phyloP scores from a whole-genome alignment of 208 protist genomes.

The Wallacemonas sp. region DNA sequence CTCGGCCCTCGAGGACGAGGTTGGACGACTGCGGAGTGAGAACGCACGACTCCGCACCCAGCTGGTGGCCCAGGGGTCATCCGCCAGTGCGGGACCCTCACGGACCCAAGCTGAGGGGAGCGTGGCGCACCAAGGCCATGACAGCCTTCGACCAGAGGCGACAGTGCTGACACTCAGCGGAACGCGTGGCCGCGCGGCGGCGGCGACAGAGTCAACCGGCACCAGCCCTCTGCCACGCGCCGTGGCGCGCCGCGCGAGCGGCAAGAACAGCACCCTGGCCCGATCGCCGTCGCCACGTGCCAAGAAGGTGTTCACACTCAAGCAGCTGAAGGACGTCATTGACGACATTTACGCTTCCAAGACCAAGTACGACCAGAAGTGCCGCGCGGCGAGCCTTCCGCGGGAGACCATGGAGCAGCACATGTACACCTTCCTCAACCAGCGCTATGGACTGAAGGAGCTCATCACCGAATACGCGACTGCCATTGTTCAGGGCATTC shows the following conservation, averaged over 20 bases:
- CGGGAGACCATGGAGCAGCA: slow-evolving; percentile 93
- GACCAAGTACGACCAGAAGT: slow-evolving; percentile 86
- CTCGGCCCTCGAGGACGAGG: slow-evolving; percentile 16
- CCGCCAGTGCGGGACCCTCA: background rate
- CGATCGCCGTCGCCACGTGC: slow-evolving; percentile 2
- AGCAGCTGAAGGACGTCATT: slow-evolving; percentile 81
- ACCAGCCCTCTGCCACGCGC: background rate
- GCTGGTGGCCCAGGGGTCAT: background rate
- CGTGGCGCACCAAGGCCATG: too few relatives aligned
- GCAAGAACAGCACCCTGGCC: background rate
- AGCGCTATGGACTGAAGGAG: slow-evolving; percentile 85
- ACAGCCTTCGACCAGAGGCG: too few relatives aligned
- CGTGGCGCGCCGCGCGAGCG: background rate
- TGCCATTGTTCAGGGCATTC: slow-evolving; percentile 72
- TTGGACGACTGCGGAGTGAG: slow-evolving; percentile 36
- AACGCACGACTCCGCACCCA: slow-evolving; percentile 32
- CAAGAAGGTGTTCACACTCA: slow-evolving; percentile 58
- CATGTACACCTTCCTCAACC: slow-evolving; percentile 91
- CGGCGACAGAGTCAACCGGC: slow-evolving; percentile 1
- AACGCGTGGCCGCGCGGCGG: slow-evolving; percentile 1
- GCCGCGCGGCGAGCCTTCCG: slow-evolving; percentile 59
- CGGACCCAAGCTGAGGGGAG: too few relatives aligned
- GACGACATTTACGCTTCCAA: slow-evolving; percentile 91
- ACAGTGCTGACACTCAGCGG: too few relatives aligned
- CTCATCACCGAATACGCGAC: slow-evolving; percentile 83